Conservation (phyloP, 2,329 filamentous ascomycete species). For the Reticulascus tulasneorum region DNA sequence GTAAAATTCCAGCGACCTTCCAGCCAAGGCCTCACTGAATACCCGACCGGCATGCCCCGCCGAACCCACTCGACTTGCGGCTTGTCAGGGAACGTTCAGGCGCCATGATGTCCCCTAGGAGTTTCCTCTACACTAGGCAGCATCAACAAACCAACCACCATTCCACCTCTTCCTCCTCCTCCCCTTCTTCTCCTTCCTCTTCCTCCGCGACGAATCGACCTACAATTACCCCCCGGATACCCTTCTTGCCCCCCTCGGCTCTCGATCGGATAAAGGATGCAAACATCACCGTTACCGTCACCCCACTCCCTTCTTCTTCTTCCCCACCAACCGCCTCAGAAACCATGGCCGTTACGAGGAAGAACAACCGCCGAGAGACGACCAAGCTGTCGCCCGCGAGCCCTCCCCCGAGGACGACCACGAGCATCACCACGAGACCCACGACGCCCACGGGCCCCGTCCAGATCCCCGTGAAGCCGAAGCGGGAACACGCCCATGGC, state of each 20-base stretch:
- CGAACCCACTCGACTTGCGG: constrained; percentile 12
- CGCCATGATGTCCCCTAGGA: constrained; percentile 17
- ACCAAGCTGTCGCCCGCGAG: constrained; percentile 15
- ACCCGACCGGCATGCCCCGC: constrained; percentile 16
- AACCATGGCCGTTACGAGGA: constrained; percentile 16
- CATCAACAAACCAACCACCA: constrained; percentile 10
- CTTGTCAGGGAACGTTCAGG: constrained; percentile 15
- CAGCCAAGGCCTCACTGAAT: no score
- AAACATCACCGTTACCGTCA: constrained; percentile 14
- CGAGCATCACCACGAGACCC: constrained; percentile 14
- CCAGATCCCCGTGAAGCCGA: constrained; percentile 47
- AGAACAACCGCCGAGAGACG: constrained; percentile 15
- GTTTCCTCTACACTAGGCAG: constrained; percentile 18
- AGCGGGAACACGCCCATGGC: constrained; percentile 31
- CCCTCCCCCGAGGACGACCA: constrained; percentile 14
- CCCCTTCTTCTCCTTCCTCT: constrained; percentile 1
- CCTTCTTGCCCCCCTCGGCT: constrained; percentile 11
- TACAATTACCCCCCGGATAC: constrained; percentile 9
- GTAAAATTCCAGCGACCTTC: no score
- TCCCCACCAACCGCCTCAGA: constrained; percentile 7
- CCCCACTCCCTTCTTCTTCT: constrained; percentile 12
- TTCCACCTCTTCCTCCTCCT: constrained; percentile 1
- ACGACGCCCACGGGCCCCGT: constrained; percentile 44
- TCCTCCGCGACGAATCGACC: constrained; percentile 1
- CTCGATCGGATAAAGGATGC: constrained; percentile 17